Evolutionary conservation across 345 rosid species (phyloP).

Genomic region (Dipteronia dyeriana): DNA sequence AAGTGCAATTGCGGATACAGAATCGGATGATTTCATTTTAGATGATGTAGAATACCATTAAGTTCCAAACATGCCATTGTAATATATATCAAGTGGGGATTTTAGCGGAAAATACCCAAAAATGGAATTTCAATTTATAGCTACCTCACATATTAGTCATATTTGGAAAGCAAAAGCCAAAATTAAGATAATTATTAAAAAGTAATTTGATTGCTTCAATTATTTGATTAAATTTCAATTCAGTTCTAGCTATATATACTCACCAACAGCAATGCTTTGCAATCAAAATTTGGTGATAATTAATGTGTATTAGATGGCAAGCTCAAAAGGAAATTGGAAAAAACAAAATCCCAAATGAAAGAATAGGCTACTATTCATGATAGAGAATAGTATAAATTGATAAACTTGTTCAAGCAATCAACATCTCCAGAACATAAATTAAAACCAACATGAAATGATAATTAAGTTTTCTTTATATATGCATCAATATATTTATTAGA

Average conservation of each 20-base stretch:
- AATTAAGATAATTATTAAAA: background rate
- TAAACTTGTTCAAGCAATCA: background rate
- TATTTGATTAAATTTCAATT: background rate
- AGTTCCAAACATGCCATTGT: too few relatives aligned
- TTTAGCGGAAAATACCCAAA: too few relatives aligned
- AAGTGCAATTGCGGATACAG: too few relatives aligned
- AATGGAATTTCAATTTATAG: too few relatives aligned
- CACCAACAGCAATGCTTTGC: background rate
- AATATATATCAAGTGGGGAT: too few relatives aligned
- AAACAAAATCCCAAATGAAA: background rate
- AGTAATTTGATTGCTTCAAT: background rate
- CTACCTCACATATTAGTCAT: too few relatives aligned
- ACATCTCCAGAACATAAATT: background rate
- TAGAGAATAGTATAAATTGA: background rate
- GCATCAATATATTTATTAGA: background rate
- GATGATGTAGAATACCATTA: too few relatives aligned
- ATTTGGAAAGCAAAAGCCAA: background rate
- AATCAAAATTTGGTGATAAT: background rate
- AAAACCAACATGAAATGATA: conserved; percentile 2
- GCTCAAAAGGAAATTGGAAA: background rate
- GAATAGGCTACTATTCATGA: background rate
- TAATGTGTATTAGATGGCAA: background rate
- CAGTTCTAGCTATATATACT: background rate
- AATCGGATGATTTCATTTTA: too few relatives aligned
- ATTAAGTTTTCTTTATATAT: background rate